phyloP scores from a whole-genome alignment of 2,329 filamentous ascomycete species.

The Aspergillus intermedius region DNA sequence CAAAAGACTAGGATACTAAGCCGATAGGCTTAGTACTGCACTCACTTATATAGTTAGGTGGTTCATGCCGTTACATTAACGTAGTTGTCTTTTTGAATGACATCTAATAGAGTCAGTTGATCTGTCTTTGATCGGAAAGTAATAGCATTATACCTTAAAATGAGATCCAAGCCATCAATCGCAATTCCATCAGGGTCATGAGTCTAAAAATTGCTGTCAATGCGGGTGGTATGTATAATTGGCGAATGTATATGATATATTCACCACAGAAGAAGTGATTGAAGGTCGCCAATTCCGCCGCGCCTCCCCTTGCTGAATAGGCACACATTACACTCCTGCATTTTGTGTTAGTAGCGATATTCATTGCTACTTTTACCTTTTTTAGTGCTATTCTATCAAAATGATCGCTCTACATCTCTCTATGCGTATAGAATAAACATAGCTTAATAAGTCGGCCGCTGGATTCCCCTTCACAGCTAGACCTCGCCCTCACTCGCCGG shows the following conservation, averaged over 20 bases:
- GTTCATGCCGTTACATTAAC: too few relatives aligned
- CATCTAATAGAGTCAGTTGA: background rate
- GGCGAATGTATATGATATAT: background rate
- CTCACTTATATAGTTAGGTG: too few relatives aligned
- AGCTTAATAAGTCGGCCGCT: background rate
- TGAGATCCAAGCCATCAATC: background rate
- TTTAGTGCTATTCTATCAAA: background rate
- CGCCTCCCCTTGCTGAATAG: too few relatives aligned
- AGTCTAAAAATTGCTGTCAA: background rate
- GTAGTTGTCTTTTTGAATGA: conserved; percentile 4
- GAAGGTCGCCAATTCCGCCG: too few relatives aligned
- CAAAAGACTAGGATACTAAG: too few relatives aligned
- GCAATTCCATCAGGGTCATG: background rate
- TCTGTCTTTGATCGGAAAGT: conserved; percentile 2
- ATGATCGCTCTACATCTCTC: background rate
- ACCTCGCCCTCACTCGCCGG: too few relatives aligned
- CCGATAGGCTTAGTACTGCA: too few relatives aligned
- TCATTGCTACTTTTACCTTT: background rate
- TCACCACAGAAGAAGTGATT: background rate
- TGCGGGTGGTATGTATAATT: background rate
- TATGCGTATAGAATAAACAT: background rate
- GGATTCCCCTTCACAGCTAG: background rate
- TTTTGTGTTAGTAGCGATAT: too few relatives aligned
- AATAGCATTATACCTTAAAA: background rate
- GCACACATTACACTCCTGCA: too few relatives aligned